Percentiles rank a stretch among this genome's conserved stretches.
Conservation (phyloP, 805 yeast species). For the Ogataea neopini region DNA sequence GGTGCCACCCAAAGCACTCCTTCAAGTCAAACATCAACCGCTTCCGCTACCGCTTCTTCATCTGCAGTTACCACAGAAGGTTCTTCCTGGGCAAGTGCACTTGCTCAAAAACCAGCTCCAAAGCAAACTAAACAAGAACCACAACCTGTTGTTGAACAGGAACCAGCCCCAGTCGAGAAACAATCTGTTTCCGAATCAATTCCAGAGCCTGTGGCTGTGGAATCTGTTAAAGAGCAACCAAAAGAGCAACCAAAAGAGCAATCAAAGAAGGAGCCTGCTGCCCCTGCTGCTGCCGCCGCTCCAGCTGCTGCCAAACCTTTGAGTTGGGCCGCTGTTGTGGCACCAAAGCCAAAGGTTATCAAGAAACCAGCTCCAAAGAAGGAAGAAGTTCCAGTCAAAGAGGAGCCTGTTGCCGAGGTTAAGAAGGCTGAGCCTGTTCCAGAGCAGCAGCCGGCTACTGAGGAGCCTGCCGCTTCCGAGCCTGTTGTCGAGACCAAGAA, state of each 20-base stretch:
- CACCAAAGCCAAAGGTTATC: constrained; percentile 28
- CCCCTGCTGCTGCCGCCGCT: constrained; percentile 13
- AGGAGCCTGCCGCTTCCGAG: constrained; percentile 12
- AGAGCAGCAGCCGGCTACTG: constrained; percentile 9
- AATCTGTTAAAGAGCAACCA: constrained; percentile 8
- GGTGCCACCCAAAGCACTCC: constrained; percentile 3
- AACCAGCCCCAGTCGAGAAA: constrained; percentile 4
- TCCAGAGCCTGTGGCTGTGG: constrained; percentile 7
- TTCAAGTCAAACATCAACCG: constrained; percentile 9
- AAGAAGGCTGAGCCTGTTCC: constrained; percentile 1
- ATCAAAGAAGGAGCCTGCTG: constrained; percentile 15
- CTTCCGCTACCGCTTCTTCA: constrained; percentile 18
- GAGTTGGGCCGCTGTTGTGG: constrained; percentile 30
- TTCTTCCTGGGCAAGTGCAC: constrained; percentile 38
- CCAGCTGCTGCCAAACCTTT: constrained; percentile 18
- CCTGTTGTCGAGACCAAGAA: constrained; percentile 1
- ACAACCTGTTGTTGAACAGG: constrained; percentile 15
- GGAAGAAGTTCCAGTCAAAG: constrained; percentile 16
- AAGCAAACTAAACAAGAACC: constrained; percentile 13
- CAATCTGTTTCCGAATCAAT: background rate
- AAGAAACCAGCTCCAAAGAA: constrained; percentile 22
- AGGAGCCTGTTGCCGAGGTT: constrained; percentile 13
- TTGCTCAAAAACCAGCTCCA: constrained; percentile 28
- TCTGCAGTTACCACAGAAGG: constrained; percentile 24
- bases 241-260: constrained; percentile 5